Evolutionary conservation across 768 basidiomycete genomes (phyloP).

Genomic region (Hypsizygus marmoreus): DNA sequence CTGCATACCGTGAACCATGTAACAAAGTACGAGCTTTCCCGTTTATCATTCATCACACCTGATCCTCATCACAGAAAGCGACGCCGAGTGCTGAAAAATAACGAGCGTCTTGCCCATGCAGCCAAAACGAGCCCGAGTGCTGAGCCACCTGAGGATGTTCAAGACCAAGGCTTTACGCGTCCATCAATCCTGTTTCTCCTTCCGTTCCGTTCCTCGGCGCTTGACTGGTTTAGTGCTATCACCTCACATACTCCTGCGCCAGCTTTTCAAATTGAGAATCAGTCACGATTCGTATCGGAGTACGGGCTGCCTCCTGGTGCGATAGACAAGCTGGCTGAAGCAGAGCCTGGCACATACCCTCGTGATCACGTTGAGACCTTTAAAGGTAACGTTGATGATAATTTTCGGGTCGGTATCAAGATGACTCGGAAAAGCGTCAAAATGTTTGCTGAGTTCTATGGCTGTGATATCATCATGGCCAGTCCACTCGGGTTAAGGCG

Average conservation of each 20-base stretch:
- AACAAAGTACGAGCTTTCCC: constrained; percentile 62
- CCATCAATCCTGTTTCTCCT: constrained; percentile 91
- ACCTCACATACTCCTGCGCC: constrained; percentile 73
- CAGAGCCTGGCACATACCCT: constrained; percentile 78
- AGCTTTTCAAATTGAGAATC: constrained; percentile 85
- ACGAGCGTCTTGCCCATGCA: constrained; percentile 82
- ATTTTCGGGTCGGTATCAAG: constrained; percentile 90
- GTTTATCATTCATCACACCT: background rate
- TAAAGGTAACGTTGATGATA: constrained; percentile 96
- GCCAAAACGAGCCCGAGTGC: constrained; percentile 53
- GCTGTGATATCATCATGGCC: constrained; percentile 88
- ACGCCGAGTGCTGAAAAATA: constrained; percentile 87
- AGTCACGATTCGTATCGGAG: constrained; percentile 76
- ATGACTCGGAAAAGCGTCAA: constrained; percentile 91
- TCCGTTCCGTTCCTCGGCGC: constrained; percentile 89
- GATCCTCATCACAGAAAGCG: constrained; percentile 69
- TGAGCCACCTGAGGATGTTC: constrained; percentile 70
- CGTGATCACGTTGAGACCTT: constrained; percentile 91
- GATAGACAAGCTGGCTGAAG: constrained; percentile 76
- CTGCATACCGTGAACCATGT: constrained; percentile 89
- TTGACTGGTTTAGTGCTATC: constrained; percentile 80
- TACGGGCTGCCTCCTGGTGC: constrained; percentile 81
- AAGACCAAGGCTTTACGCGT: constrained; percentile 98
- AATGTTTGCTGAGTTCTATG: constrained; percentile 88
- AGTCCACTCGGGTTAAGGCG: constrained; percentile 91